Base-by-base conservation (phyloP, 1,284 basidiomycete species). In the Schizophyllum amplum region DNA sequence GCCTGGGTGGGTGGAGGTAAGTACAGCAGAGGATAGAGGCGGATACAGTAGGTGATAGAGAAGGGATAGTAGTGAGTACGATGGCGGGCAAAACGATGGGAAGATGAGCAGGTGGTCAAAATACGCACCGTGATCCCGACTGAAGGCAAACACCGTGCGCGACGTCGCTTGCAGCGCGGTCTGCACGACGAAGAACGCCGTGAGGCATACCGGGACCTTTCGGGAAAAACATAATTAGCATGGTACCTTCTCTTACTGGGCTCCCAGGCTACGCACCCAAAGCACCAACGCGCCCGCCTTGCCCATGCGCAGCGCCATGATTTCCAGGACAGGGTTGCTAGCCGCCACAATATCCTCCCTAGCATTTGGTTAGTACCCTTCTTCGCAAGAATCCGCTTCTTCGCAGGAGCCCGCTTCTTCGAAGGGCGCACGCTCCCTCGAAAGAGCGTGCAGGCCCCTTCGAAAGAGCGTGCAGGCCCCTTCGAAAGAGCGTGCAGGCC, bases 131-230 rank as follows among this genome's bases (percentile, higher is more conserved):
- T 82, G 81, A 67, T 94, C 92, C 57, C 92, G 88, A 66, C 87
- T 90, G 74, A 98, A 92, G 4, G 94, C 94, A 66, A 92, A 96
- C 49, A 95, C 76, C 0, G 92, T 90, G 52, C 94, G 82, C 4
- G 92, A 92, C 57, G 85, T 86, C 9, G 94, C 94, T 71, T 97
- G 94, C 4, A 93, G 77, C 23, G 88, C 78, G 2, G 84, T 83
- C 69, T 92, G 90, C 47, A 86, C 82, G 52, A 93, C 90, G 70
- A 91, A 92, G 74, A 91, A 92, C 1, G 83, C 91, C 21, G 87
- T 90, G 59, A 88, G 66, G 70, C 89, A 91, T 23, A 93, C 88
- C 60, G 89, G 83, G 42, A 76, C 74, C 83, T 83, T 53, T 22
- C 24, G 51, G n/a, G 47, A 21, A 5, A 4, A 51, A 23, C 7